phyloP scores from a whole-genome alignment of 208 protist species.

The Leishmania mexicana region DNA sequence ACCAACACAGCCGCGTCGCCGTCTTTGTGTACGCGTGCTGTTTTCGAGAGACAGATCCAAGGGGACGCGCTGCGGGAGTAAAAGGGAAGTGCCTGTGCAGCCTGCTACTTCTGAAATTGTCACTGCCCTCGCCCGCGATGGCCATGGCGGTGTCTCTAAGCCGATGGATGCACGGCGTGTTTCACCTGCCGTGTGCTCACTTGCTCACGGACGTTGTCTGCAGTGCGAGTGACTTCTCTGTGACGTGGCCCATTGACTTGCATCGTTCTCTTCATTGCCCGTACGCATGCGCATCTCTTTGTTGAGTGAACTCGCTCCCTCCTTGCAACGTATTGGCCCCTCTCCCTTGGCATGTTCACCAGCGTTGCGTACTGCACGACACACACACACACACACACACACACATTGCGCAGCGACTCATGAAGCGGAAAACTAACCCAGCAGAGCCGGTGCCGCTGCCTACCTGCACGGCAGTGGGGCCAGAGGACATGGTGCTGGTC shows the following conservation, averaged over 20 bases:
- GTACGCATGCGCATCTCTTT: neutral
- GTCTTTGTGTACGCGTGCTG: neutral
- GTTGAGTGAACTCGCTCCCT: neutral
- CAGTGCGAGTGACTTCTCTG: neutral
- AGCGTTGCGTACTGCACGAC: neutral
- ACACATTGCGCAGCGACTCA: neutral
- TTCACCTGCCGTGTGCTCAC: neutral
- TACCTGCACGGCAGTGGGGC: conserved; percentile 29
- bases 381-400: neutral
- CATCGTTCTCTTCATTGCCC: neutral
- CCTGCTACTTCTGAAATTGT: neutral
- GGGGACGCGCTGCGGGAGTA: neutral
- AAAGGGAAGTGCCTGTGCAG: neutral
- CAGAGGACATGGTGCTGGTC: conserved; percentile 52
- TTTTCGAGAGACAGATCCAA: neutral
- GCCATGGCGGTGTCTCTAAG: neutral
- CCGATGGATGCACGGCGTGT: neutral
- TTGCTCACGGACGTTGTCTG: neutral
- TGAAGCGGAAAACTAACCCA: conserved; percentile 27
- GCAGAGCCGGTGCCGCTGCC: conserved; percentile 21
- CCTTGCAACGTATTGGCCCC: neutral
- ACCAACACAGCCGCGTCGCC: neutral
- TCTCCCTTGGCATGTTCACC: neutral
- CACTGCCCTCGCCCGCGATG: neutral
- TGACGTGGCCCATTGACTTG: neutral